Evolutionary conservation across 2,329 filamentous ascomycete species (phyloP).

Genomic region (Stagonosporopsis tanaceti): DNA sequence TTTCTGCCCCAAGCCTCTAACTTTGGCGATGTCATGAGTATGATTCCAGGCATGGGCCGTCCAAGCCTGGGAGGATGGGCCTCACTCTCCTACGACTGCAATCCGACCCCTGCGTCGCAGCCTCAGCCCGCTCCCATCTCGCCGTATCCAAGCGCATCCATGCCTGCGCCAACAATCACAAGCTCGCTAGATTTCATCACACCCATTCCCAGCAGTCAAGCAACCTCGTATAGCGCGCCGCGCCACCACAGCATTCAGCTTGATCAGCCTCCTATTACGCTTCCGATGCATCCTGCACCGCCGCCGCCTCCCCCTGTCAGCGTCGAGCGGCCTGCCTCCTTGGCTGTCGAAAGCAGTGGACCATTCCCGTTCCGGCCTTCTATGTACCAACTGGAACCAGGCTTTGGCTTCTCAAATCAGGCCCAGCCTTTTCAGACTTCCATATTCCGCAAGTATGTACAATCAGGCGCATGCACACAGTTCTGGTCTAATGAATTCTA

Average conservation of each 20-base stretch:
- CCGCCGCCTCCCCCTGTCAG: slow-evolving; percentile 37
- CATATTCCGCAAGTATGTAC: slow-evolving; percentile 58
- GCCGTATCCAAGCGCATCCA: slow-evolving; percentile 41
- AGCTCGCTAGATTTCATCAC: slow-evolving; percentile 46
- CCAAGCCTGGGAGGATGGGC: slow-evolving; percentile 46
- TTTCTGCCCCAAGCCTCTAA: slow-evolving; percentile 51
- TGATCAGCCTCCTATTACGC: slow-evolving; percentile 42
- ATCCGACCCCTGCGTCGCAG: slow-evolving; percentile 42
- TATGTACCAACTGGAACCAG: slow-evolving; percentile 55
- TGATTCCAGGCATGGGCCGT: slow-evolving; percentile 58
- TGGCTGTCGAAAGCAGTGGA: slow-evolving; percentile 46
- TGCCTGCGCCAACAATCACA: slow-evolving; percentile 38
- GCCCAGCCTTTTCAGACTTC: slow-evolving; percentile 57
- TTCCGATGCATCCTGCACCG: slow-evolving; percentile 42
- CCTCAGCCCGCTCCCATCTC: slow-evolving; percentile 44
- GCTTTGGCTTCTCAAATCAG: slow-evolving; percentile 49
- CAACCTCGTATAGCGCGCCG: slow-evolving; percentile 36
- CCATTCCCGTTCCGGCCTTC: slow-evolving; percentile 59
- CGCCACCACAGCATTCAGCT: slow-evolving; percentile 43
- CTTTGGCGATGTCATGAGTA: slow-evolving; percentile 47
- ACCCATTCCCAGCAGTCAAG: slow-evolving; percentile 37
- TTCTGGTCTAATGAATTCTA: slow-evolving; percentile 34
- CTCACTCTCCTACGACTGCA: slow-evolving; percentile 48
- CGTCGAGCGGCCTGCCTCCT: slow-evolving; percentile 40
- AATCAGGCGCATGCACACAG: neutral